A percentile compares a stretch with the other conserved stretches of the same genome.
These are phyloP conservation scores for Cicer yamashitae DNA, from an alignment of 306 rosid genomes.

Conservation along the genomic window DNA sequence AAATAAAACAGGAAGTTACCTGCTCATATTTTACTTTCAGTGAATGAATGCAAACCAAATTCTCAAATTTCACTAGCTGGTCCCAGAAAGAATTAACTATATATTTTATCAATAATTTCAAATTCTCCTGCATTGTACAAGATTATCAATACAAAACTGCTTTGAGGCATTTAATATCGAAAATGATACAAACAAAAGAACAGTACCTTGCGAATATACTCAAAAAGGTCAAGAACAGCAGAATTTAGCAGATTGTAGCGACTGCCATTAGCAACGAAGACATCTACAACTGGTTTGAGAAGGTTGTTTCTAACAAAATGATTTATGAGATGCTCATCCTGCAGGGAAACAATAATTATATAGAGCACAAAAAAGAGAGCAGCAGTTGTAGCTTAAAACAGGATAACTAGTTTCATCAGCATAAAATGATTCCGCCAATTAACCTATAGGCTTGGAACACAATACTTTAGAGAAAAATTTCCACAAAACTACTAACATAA, in stretches of 20 bases:
- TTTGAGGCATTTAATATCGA: slow-evolving; percentile 32
- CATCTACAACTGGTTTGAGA: slow-evolving; percentile 88
- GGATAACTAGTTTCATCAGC: background rate
- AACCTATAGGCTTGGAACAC: slow-evolving; percentile 32
- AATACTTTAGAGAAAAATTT: slow-evolving; percentile 7
- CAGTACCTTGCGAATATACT: slow-evolving; percentile 79
- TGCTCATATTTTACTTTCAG: slow-evolving; percentile 94
- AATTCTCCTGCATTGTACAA: slow-evolving; percentile 71
- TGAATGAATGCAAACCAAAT: slow-evolving; percentile 68
- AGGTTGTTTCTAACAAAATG: slow-evolving; percentile 80
- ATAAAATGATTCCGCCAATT: slow-evolving; percentile 2
- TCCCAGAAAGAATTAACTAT: slow-evolving; percentile 85
- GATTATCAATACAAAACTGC: slow-evolving; percentile 26
- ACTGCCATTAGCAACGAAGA: slow-evolving; percentile 83
- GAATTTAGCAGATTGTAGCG: slow-evolving; percentile 97
- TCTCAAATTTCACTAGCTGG: slow-evolving; percentile 77
- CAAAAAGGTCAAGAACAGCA: slow-evolving; percentile 87
- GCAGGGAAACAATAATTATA: slow-evolving; percentile 45
- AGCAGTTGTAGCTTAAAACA: background rate
- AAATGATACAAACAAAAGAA: slow-evolving; percentile 38
- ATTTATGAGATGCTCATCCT: slow-evolving; percentile 86
- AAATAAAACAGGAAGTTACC: slow-evolving; percentile 57
- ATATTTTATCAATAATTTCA: slow-evolving; percentile 70
- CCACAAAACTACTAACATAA: slow-evolving; percentile 33
- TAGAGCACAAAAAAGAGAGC: background rate